Evolutionary conservation across 371 early-diverging fungal species (phyloP).

Genomic region (Mucor lusitanicus): DNA sequence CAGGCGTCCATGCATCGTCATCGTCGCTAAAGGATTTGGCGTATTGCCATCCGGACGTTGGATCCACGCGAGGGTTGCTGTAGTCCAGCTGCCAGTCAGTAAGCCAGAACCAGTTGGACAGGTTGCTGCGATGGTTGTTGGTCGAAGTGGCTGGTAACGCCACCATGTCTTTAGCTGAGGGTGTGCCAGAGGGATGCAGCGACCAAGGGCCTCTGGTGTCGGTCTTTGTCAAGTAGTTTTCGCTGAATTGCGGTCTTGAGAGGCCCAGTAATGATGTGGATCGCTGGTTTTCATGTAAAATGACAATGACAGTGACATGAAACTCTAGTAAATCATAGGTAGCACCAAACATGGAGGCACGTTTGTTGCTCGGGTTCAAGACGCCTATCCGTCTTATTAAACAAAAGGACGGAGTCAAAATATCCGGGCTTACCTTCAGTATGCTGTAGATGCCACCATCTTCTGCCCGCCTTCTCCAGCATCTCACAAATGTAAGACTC

Average conservation of each 20-base stretch:
- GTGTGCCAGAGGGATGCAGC: slow-evolving; percentile 52
- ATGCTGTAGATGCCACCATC: slow-evolving; percentile 26
- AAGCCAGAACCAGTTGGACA: slow-evolving; percentile 76
- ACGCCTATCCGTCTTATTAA: too few relatives aligned
- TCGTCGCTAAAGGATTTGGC: slow-evolving; percentile 57
- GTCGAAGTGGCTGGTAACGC: slow-evolving; percentile 41
- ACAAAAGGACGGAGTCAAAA: too few relatives aligned
- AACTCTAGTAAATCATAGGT: slow-evolving; percentile 53
- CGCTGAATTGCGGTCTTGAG: slow-evolving; percentile 57
- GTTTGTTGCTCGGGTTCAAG: slow-evolving; percentile 18
- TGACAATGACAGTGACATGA: slow-evolving; percentile 66
- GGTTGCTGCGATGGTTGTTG: slow-evolving; percentile 21
- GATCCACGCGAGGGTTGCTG: slow-evolving; percentile 63
- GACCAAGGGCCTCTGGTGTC: slow-evolving; percentile 68
- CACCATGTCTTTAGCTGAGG: slow-evolving; percentile 55
- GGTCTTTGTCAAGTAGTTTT: slow-evolving; percentile 44
- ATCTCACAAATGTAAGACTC: slow-evolving; percentile 65
- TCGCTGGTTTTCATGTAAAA: slow-evolving; percentile 74
- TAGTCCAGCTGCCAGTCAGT: slow-evolving; percentile 82
- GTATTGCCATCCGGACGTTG: slow-evolving; percentile 74
- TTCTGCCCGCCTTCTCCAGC: slow-evolving; percentile 55
- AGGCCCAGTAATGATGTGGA: slow-evolving; percentile 51
- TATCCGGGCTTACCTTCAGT: slow-evolving; percentile 18
- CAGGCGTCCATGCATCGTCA: slow-evolving; percentile 57
- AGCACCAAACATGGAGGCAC: slow-evolving; percentile 29